Base-by-base conservation (phyloP, 352 stramenopile genomes). In the Pythium volutum region DNA sequence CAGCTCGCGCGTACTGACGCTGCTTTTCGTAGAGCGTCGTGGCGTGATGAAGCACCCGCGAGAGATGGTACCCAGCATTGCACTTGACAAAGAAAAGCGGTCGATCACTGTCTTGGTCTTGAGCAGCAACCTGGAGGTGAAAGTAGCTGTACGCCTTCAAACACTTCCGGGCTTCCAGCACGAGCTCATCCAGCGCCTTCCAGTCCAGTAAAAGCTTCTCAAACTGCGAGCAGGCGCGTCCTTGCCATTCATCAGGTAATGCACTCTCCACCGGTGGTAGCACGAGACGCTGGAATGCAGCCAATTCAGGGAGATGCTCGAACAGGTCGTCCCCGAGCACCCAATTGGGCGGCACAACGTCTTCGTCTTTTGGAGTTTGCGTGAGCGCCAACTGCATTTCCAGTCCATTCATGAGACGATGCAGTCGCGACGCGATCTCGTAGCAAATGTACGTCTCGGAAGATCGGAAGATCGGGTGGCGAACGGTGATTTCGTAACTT, bases 21-120 rank as follows among this genome's bases (percentile, higher is more conserved):
- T 81, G 78, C 67, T 91, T 92, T 39, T 95, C 86, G 45, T 91
- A 95, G 15, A 93, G 25, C 0, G 45, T 52, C 25, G 82, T 79
- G 0, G 80, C 81, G 10, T 62, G 73, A 43, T 91, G 66, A 10
- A 95, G 62, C 11, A 79, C 68, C n/a, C 80, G 73, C 34, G 81
- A 74, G 4, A 93, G 58, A 47, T 87, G 77, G 45, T 94, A 90
- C 1, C 77, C 79, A 4, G 82, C 83, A 45, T 91, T 82, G 56
- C 73, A 92, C 39, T 79, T 87, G 26, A 67, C 64, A 23, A 85
- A 90, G 57, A 86, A 94, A 5, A 58, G 45, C 4, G 71, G 76
- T 9, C 12, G 31, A 14, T 70, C 29, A 1, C 22, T 20, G 1
- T 50, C 31, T 20, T 33, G 25, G 23, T 52, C 48, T 25, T 29